Evolutionary conservation across 495 filamentous ascomycete species (phyloP).

Genomic region (Penicillium waksmanii): DNA sequence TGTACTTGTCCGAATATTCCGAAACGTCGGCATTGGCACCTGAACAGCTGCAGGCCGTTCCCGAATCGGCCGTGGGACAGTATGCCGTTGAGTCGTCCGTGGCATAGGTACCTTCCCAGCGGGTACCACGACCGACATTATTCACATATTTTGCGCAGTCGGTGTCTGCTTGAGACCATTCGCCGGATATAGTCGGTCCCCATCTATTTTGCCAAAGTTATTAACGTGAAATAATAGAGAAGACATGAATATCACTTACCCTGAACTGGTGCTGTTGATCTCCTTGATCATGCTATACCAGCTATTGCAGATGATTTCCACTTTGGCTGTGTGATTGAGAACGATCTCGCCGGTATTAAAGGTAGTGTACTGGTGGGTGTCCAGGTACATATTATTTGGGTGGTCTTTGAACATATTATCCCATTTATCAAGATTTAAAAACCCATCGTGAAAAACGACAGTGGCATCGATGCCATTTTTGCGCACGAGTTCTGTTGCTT

Average conservation of each 20-base stretch:
- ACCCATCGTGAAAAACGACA: slow-evolving; percentile 81
- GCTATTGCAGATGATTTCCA: slow-evolving; percentile 81
- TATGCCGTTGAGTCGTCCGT: slow-evolving; percentile 63
- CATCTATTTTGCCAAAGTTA: slow-evolving; percentile 52
- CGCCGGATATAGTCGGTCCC: slow-evolving; percentile 95
- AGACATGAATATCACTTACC: slow-evolving; percentile 45
- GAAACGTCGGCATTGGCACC: slow-evolving; percentile 73
- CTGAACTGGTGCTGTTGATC: slow-evolving; percentile 71
- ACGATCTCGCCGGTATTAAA: slow-evolving; percentile 79
- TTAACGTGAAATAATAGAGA: not conserved
- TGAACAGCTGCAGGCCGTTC: slow-evolving; percentile 67
- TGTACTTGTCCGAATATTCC: slow-evolving; percentile 74
- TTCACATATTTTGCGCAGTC: slow-evolving; percentile 90
- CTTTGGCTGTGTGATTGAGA: slow-evolving; percentile 71
- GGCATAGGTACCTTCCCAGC: slow-evolving; percentile 84
- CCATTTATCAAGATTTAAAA: slow-evolving; percentile 80
- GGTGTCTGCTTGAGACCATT: slow-evolving; percentile 98
- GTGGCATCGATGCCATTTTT: slow-evolving; percentile 69
- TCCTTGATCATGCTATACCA: slow-evolving; percentile 79
- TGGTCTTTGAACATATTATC: slow-evolving; percentile 64
- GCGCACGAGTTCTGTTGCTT: slow-evolving; percentile 66
- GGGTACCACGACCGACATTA: slow-evolving; percentile 83
- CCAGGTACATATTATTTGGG: slow-evolving; percentile 65
- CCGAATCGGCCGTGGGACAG: slow-evolving; percentile 67
- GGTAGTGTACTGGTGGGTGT: slow-evolving; percentile 93